These are phyloP conservation scores for Podospora pseudoanserina DNA, from an alignment of 495 filamentous ascomycete species.

Conservation along the genomic window DNA sequence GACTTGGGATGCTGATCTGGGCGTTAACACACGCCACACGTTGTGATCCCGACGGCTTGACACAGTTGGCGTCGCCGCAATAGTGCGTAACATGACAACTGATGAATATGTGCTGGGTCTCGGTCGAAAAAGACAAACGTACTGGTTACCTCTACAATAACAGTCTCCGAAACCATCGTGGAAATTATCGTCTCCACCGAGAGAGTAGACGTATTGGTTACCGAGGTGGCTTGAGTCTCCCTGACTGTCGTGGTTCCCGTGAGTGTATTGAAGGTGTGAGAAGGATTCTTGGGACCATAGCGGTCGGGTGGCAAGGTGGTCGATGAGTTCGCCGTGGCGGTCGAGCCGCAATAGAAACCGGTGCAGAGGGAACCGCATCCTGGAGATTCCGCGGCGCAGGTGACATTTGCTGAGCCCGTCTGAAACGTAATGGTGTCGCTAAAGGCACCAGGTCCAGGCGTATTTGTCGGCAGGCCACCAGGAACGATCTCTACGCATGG, in stretches of 20 bases:
- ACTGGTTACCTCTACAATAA: too few relatives aligned
- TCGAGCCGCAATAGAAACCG: background rate
- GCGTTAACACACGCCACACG: background rate
- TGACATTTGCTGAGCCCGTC: background rate
- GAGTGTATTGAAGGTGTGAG: background rate
- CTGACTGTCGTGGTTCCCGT: background rate
- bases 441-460: background rate
- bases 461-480: background rate
- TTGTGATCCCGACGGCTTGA: background rate
- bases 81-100: too few relatives aligned
- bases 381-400: background rate
- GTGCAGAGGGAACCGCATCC: background rate
- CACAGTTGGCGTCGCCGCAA: too few relatives aligned
- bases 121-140: too few relatives aligned
- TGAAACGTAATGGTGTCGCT: background rate
- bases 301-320: background rate
- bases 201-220: too few relatives aligned
- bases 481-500: background rate
- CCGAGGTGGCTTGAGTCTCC: too few relatives aligned
- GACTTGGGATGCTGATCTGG: background rate
- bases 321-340: background rate
- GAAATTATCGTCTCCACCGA: too few relatives aligned
- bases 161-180: too few relatives aligned
- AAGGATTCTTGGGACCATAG: background rate
- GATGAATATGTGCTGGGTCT: too few relatives aligned